Conservation (phyloP, 2,329 filamentous ascomycete genomes). For the Sporothrix protearum region DNA sequence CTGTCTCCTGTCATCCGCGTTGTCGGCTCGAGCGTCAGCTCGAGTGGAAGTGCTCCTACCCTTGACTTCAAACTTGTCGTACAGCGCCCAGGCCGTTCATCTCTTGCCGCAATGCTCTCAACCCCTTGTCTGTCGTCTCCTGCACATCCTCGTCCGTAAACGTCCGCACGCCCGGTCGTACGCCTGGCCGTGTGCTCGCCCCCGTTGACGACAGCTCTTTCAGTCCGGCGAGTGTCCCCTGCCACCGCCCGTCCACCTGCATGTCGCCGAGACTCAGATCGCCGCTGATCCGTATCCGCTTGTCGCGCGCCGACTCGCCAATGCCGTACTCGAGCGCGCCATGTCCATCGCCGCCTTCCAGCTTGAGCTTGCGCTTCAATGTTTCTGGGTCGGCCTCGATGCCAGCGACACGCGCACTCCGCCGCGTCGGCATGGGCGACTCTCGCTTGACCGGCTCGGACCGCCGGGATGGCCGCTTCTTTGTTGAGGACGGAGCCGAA, state of each 20-base stretch:
- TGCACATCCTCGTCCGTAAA: conserved; percentile 82
- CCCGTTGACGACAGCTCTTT: conserved; percentile 52
- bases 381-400: conserved; percentile 47
- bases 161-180: conserved; percentile 76
- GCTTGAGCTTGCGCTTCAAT: conserved; percentile 51
- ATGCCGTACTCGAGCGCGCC: conserved; percentile 10
- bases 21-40: too few species aligned
- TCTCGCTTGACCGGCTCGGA: conserved; percentile 38
- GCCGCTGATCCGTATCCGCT: conserved; percentile 52
- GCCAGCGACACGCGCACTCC: conserved; percentile 57
- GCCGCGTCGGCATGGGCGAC: conserved; percentile 48
- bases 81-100: conserved; percentile 76
- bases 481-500: conserved; percentile 39
- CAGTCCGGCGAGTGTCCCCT: conserved; percentile 41
- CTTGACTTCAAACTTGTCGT: conserved; percentile 78
- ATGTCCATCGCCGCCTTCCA: conserved; percentile 45
- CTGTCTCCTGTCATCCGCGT: too few species aligned
- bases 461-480: conserved; percentile 37
- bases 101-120: conserved; percentile 68
- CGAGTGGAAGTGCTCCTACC: conserved; percentile 45
- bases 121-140: conserved; percentile 70
- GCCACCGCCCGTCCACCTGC: conserved; percentile 74
- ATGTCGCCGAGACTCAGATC: conserved; percentile 72
- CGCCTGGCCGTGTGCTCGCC: conserved; percentile 34
- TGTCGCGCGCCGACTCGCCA: conserved; percentile 46